Evolutionary conservation across 2,329 filamentous ascomycete genomes (phyloP), one percentile per base, ranked within the genome.

Genomic region (Clarireedia paspali): DNA sequence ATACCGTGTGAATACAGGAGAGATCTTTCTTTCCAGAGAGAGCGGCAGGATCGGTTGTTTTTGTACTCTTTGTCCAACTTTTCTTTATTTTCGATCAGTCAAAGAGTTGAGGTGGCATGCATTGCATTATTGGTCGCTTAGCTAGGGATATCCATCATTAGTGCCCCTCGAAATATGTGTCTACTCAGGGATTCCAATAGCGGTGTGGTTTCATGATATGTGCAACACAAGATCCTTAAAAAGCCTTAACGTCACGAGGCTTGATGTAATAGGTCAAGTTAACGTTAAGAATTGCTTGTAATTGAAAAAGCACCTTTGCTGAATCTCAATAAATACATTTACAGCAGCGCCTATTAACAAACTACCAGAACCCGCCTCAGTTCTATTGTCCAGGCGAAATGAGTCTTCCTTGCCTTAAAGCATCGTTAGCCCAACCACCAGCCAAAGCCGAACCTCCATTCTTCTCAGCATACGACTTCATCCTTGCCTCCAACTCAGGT

Each of bases 401-500:
- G 63, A 97, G 77, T 73, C 88, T 85, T 65, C 92, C 94, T 75
- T 92, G 83, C 70, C 84, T 82, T 68, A 74, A 78, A 57, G 90
- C 77, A 71, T 89, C 79, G 60, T 88, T 87, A 62, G 82, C 77
- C 92, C 91, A 96, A 57, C 94, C 94, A 71, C 94, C 94, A 62
- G 89, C 91, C 69, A 91, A 77, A 46, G 89, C 79, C 67, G 83
- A 73, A 38, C 89, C 89, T 59, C 89, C 89, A 60, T 82, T 74
- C 76, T 87, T 79, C 70, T 84, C 72, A 20, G 88, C 82, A 70
- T 88, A 94, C 66, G 89, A 83, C 71, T 84, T 81, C 80, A 99
- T 95, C 66, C 92, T 84, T 52, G 86, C 88, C 81, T 97, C 91
- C 51, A 99, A 79, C 76, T 99, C 91, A 46, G 92, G 94, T 67